phyloP scores from a whole-genome alignment of 2,329 filamentous ascomycete genomes.

The Thyridium curvatum region DNA sequence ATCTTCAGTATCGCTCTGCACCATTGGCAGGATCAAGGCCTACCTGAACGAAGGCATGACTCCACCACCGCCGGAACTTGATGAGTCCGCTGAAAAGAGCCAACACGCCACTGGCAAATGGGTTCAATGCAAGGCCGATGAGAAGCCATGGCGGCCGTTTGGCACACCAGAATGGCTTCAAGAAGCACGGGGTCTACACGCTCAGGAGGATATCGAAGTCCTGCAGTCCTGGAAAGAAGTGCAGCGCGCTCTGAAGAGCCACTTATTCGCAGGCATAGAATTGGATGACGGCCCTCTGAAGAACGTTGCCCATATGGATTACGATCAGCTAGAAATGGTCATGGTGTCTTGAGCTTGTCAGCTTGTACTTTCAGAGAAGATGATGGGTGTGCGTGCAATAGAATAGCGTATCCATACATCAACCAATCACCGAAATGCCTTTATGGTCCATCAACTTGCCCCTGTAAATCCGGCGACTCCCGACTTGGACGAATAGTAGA shows the following conservation, averaged over 20 bases:
- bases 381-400: no score
- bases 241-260: neutral
- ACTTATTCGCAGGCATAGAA: no score
- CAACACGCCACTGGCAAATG: neutral
- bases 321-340: no score
- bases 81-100: neutral
- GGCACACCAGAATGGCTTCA: neutral
- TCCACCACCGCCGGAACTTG: conserved; percentile 15
- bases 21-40: conserved; percentile 21
- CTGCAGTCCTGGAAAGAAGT: neutral
- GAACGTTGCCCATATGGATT: no score
- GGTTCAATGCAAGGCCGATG: conserved; percentile 3
- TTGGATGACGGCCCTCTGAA: no score
- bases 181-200: neutral
- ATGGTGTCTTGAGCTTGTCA: no score
- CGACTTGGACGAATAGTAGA: no score
- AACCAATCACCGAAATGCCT: no score
- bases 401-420: no score
- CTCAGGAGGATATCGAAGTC: neutral
- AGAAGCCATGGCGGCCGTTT: conserved; percentile 3
- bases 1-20: conserved; percentile 27
- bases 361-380: no score
- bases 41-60: conserved; percentile 28
- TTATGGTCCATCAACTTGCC: no score
- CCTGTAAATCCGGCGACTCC: no score